Evolutionary conservation across 495 filamentous ascomycete species (phyloP), one percentile per base, ranked within the genome.

Genomic region (Corynascus novoguineensis): DNA sequence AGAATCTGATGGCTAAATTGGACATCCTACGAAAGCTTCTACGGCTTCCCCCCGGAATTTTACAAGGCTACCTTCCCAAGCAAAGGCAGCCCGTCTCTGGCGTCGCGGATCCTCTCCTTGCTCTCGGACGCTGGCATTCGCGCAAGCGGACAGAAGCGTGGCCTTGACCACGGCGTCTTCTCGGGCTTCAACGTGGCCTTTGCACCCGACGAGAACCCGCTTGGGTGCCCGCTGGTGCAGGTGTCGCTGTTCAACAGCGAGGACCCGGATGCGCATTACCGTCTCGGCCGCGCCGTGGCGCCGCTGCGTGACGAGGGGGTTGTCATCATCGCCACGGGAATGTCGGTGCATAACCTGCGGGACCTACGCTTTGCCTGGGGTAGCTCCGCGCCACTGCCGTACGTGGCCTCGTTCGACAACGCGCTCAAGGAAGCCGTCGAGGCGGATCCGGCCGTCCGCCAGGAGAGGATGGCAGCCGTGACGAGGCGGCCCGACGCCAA

Each of bases 271-370:
- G 78, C 82, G 65, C 89, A 93, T 68, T 87, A 87, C 68, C 71
- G 73, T 0, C 79, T 93, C 5, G 90, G 90, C 0, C 74, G 82
- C 59, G 88, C 88, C 11, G 73, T 95, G 4, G 66, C 81, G 2
- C 60, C 70, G 22, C 82, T 95, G 5, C 84, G 90, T 25, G 83
- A 87, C 34, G 82, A 91, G 58, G 81, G 81, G 44, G 79, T 93
- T 47, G 73, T 88, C 31, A 83, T 95, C 46, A 83, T 95, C 41
- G 80, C 81, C 19, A 85, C 87, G 0, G 89, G 90, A n/a, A 92
- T 92, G 89, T 86, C 86, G 1, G 90, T 91, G 22, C 90, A 93
- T 64, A 93, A 93, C 65, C 76, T 92, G 35, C 78, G 83, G n/a
- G 88, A 90, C 61, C 22, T 86, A 58, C 74, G 75, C 11, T 73